Conservation (phyloP, 2,329 filamentous ascomycete genomes). For the Aspergillus pseudoglaucus region DNA sequence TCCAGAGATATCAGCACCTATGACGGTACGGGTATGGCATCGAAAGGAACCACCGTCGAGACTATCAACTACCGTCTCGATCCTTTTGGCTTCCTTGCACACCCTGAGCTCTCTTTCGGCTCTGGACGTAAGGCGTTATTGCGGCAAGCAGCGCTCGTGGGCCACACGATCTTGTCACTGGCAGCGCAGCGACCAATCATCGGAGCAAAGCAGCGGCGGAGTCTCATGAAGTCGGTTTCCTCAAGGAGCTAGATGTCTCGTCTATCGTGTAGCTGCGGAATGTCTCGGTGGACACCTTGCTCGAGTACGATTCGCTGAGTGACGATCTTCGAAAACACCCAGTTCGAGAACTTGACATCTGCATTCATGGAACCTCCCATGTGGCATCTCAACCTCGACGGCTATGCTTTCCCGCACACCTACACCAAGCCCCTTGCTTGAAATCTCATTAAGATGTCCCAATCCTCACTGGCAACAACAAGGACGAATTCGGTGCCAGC, state of each 20-base stretch:
- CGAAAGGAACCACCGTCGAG: slow-evolving; percentile 17
- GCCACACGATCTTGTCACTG: no score
- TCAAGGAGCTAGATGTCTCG: no score
- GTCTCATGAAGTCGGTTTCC: no score
- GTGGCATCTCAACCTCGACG: slow-evolving; percentile 24
- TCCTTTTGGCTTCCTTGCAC: slow-evolving; percentile 23
- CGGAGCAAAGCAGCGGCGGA: no score
- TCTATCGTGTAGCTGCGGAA: no score
- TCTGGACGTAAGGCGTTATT: slow-evolving; percentile 24
- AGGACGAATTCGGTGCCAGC: slow-evolving; percentile 17
- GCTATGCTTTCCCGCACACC: slow-evolving; percentile 20
- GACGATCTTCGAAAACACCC: slow-evolving; percentile 17
- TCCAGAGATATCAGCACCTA: slow-evolving; percentile 14
- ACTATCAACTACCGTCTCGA: slow-evolving; percentile 27
- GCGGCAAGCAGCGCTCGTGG: slow-evolving; percentile 26
- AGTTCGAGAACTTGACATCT: slow-evolving; percentile 15
- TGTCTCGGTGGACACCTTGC: no score
- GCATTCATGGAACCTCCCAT: slow-evolving; percentile 14
- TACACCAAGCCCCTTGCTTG: slow-evolving; percentile 13
- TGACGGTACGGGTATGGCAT: slow-evolving; percentile 14
- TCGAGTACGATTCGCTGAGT: no score
- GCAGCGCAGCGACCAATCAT: no score
- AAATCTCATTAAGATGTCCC: slow-evolving; percentile 19
- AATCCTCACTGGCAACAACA: slow-evolving; percentile 25
- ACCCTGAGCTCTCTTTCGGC: slow-evolving; percentile 18